phyloP scores from a whole-genome alignment of 345 rosid species.

The Populus alba region DNA sequence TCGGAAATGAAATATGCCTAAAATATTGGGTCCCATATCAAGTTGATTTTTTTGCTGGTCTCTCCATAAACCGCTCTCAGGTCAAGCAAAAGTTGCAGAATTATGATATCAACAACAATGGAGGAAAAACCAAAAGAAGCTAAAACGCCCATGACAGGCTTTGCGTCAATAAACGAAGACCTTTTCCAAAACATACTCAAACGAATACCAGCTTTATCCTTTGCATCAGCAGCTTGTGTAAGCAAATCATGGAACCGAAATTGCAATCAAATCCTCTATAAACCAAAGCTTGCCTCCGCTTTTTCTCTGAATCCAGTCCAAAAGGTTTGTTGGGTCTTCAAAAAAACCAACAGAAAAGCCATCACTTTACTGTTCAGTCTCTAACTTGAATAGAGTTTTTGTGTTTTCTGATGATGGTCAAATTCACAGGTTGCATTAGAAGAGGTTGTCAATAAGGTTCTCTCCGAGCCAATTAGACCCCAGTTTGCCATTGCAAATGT shows the following conservation, averaged over 20 bases:
- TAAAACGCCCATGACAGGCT: no score
- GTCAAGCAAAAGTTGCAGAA: no score
- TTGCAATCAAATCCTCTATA: conserved; percentile 39
- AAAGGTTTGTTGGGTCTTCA: conserved; percentile 12
- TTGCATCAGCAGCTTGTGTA: conserved; percentile 39
- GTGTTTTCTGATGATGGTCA: background rate
- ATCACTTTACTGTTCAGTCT: no score
- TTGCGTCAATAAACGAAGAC: no score
- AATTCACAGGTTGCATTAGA: conserved; percentile 37
- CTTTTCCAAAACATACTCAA: no score
- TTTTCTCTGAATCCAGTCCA: conserved; percentile 35
- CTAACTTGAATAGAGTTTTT: background rate
- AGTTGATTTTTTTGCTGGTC: no score
- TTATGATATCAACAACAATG: no score
- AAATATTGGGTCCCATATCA: no score
- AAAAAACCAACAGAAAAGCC: background rate
- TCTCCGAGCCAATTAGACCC: conserved; percentile 60
- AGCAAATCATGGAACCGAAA: conserved; percentile 43
- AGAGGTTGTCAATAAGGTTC: conserved; percentile 55
- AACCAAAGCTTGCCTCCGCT: conserved; percentile 54
- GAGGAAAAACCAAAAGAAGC: no score
- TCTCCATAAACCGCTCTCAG: no score
- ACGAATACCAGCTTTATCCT: no score
- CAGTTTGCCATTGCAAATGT: conserved; percentile 50
- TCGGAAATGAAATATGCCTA: no score